A percentile compares a stretch with the other conserved stretches of the same genome.
phyloP scores from a whole-genome alignment of 176 grass and related monocot species.

The Lolium rigidum region DNA sequence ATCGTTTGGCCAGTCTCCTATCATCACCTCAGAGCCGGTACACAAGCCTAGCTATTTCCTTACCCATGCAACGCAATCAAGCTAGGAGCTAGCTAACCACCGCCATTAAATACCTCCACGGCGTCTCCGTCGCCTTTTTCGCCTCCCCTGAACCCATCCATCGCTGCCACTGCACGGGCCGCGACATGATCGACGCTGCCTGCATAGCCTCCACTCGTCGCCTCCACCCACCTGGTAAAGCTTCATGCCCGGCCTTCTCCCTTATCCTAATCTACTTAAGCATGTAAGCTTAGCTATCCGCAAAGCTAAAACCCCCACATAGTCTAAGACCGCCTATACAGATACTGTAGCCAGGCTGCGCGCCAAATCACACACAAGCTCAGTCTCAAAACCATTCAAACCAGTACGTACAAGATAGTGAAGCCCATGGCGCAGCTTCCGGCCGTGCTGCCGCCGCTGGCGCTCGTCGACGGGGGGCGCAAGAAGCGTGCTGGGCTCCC shows the following conservation, averaged over 20 bases:
- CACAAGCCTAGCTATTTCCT: neutral
- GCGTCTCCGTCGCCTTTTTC: neutral
- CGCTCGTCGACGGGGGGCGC: neutral
- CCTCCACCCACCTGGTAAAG: constrained; percentile 46
- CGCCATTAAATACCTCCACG: constrained; percentile 26
- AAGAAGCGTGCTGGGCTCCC: constrained; percentile 53
- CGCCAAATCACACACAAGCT: constrained; percentile 1
- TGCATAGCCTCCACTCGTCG: neutral
- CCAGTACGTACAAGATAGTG: neutral
- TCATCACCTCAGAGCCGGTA: neutral
- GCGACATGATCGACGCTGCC: constrained; percentile 7
- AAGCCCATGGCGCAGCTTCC: constrained; percentile 39
- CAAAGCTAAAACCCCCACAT: neutral
- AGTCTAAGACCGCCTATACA: constrained; percentile 11
- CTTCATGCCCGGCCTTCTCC: neutral
- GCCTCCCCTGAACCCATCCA: neutral
- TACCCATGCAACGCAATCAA: constrained; percentile 21
- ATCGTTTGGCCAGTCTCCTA: neutral
- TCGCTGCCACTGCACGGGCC: neutral
- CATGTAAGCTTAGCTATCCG: neutral
- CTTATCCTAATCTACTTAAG: constrained; percentile 30
- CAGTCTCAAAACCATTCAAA: neutral
- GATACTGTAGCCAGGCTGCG: neutral
- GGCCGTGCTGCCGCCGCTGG: constrained; percentile 29
- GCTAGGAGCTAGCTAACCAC: constrained; percentile 10